Evolutionary conservation across 495 filamentous ascomycete species (phyloP).

Genomic region (Aspergillus biplanus): DNA sequence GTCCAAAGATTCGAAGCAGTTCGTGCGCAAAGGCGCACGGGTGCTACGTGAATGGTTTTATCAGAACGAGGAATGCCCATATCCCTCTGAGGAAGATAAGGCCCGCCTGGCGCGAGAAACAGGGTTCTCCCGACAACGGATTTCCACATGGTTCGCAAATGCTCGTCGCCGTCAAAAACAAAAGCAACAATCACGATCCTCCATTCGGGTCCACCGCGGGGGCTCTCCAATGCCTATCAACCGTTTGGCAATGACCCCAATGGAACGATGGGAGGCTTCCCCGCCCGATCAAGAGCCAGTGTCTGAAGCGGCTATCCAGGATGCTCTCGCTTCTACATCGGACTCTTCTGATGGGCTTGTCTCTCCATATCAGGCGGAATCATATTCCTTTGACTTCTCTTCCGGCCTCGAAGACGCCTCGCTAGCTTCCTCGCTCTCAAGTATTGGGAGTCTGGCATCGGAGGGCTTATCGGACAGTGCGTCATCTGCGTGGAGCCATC

Average conservation of each 20-base stretch:
- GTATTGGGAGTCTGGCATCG: conserved; percentile 36
- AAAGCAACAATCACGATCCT: conserved; percentile 57
- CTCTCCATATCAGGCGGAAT: background rate
- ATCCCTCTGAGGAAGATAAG: conserved; percentile 42
- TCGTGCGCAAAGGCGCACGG: conserved; percentile 62
- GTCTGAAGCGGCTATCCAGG: conserved; percentile 36
- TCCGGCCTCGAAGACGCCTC: conserved; percentile 8
- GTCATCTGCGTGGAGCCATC: conserved; percentile 51
- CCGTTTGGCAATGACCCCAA: conserved; percentile 59
- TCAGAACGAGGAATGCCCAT: conserved; percentile 50
- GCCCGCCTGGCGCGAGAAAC: conserved; percentile 35
- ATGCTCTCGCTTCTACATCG: conserved; percentile 44
- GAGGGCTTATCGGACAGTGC: conserved; percentile 39
- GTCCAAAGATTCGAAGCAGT: conserved; percentile 51
- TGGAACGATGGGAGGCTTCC: conserved; percentile 80
- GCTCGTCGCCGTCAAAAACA: conserved; percentile 49
- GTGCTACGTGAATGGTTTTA: conserved; percentile 46
- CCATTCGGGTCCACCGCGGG: conserved; percentile 26
- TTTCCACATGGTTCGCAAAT: conserved; percentile 50
- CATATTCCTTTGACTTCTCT: conserved; percentile 3
- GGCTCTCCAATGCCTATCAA: conserved; percentile 43
- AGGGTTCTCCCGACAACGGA: conserved; percentile 39
- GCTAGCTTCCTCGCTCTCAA: conserved; percentile 23
- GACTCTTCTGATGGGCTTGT: background rate
- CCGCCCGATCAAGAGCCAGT: conserved; percentile 71